Conservation (phyloP, 2,329 filamentous ascomycete species). For the Tympanopsis confertula region DNA sequence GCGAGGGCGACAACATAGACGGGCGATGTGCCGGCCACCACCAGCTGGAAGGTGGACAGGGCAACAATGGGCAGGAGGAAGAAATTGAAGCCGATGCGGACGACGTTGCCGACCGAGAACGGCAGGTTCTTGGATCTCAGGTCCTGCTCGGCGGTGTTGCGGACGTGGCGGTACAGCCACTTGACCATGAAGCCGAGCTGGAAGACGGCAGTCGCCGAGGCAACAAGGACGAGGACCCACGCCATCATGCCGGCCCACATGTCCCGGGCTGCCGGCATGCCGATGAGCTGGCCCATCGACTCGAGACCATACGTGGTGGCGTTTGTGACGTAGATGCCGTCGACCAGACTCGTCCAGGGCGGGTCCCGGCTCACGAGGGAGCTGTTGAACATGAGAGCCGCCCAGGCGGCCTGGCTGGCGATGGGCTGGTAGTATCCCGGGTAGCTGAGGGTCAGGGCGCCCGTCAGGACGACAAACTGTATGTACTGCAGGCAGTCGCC, state of each 20-base stretch:
- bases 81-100: conserved; percentile 85
- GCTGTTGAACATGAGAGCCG: conserved; percentile 81
- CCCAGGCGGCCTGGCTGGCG: conserved; percentile 80
- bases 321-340: conserved; percentile 78
- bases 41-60: conserved; percentile 82
- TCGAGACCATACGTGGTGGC: conserved; percentile 65
- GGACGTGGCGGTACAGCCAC: conserved; percentile 64
- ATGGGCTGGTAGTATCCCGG: conserved; percentile 91
- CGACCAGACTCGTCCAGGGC: conserved; percentile 56
- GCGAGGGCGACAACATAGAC: conserved; percentile 64
- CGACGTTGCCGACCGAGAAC: conserved; percentile 67
- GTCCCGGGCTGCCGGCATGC: conserved; percentile 65
- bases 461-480: conserved; percentile 80
- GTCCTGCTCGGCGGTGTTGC: conserved; percentile 70
- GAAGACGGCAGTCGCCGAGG: conserved; percentile 51
- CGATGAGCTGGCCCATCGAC: conserved; percentile 67
- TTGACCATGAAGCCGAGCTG: conserved; percentile 68
- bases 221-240: conserved; percentile 73
- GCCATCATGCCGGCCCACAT: conserved; percentile 92
- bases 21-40: conserved; percentile 58
- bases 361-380: conserved; percentile 65
- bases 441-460: conserved; percentile 76
- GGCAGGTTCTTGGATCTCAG: conserved; percentile 83
- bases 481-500: conserved; percentile 95
- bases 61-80: conserved; percentile 80